phyloP scores from a whole-genome alignment of 2,329 filamentous ascomycete species.

The Scedosporium boydii region DNA sequence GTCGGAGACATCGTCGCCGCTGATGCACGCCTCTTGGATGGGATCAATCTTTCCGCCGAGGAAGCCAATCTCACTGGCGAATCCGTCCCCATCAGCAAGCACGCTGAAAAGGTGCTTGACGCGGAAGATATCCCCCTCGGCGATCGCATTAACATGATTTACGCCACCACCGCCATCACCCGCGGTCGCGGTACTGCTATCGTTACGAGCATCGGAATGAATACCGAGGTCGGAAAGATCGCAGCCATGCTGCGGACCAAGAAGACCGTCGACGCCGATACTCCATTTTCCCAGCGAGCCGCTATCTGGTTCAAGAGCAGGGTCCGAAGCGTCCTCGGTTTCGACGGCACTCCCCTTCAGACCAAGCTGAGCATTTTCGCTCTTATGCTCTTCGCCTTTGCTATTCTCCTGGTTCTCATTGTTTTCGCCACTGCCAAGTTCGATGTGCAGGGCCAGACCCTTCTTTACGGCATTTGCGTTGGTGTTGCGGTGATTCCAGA shows the following conservation, averaged over 20 bases:
- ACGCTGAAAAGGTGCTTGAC: constrained; percentile 44
- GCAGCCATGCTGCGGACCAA: constrained; percentile 56
- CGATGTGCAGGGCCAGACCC: constrained; percentile 42
- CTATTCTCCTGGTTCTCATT: constrained; percentile 48
- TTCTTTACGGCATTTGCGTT: constrained; percentile 52
- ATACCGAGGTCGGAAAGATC: constrained; percentile 67
- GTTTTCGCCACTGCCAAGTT: constrained; percentile 52
- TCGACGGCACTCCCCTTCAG: constrained; percentile 74
- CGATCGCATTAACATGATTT: constrained; percentile 62
- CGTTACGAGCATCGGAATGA: constrained; percentile 62
- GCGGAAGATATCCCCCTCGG: constrained; percentile 50
- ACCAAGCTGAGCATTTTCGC: constrained; percentile 80
- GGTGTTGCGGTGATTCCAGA: constrained; percentile 57
- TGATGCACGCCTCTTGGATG: constrained; percentile 54
- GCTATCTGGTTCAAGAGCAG: constrained; percentile 32
- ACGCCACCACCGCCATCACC: constrained; percentile 63
- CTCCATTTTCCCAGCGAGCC: constrained; percentile 30
- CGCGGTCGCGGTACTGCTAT: constrained; percentile 61
- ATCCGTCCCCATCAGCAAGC: constrained; percentile 59
- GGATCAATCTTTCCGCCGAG: constrained; percentile 67
- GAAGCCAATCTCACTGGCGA: constrained; percentile 68
- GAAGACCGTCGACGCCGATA: constrained; percentile 31
- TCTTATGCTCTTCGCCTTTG: constrained; percentile 67
- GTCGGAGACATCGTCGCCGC: constrained; percentile 63
- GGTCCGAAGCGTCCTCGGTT: constrained; percentile 47